Conservation (phyloP, 1,139 yeast species). For the Geotrichum carabidarum region DNA sequence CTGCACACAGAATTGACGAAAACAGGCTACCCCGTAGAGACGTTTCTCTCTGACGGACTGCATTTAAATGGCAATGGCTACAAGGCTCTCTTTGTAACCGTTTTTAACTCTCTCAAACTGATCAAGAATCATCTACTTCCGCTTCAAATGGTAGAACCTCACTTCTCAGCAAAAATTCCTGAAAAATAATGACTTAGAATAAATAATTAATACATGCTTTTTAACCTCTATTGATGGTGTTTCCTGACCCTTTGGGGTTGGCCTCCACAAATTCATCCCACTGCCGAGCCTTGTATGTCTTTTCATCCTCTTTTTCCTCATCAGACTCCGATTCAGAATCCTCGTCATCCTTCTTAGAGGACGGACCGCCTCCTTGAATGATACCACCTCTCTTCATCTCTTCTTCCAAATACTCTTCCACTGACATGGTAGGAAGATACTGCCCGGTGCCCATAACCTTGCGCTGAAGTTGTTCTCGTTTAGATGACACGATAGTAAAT, state of each 20-base stretch:
- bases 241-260: constrained; percentile 78
- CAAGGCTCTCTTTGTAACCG: constrained; percentile 10
- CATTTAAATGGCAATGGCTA: constrained; percentile 21
- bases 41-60: constrained; percentile 19
- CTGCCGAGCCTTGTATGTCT: constrained; percentile 61
- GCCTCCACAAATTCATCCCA: constrained; percentile 95
- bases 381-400: constrained; percentile 81
- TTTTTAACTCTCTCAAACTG: constrained; percentile 1
- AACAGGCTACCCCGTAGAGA: constrained; percentile 7
- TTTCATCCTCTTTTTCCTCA: constrained; percentile 39
- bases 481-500: constrained; percentile 62
- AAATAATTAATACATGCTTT: not conserved
- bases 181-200: not conserved
- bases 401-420: constrained; percentile 83
- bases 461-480: constrained; percentile 51
- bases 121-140: constrained; percentile 1
- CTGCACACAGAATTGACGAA: constrained; percentile 5
- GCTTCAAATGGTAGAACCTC: constrained; percentile 18
- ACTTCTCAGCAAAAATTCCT: constrained; percentile 12
- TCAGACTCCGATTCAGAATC: constrained; percentile 49
- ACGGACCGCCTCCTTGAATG: constrained; percentile 48
- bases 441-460: constrained; percentile 91
- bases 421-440: constrained; percentile 87
- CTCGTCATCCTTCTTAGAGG: constrained; percentile 39
- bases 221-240: constrained; percentile 55